A percentile compares a stretch with the other conserved stretches of the same genome.
These are phyloP conservation scores for Kodamaea plutei DNA, from an alignment of 1,139 yeast genomes.

Conservation along the genomic window DNA sequence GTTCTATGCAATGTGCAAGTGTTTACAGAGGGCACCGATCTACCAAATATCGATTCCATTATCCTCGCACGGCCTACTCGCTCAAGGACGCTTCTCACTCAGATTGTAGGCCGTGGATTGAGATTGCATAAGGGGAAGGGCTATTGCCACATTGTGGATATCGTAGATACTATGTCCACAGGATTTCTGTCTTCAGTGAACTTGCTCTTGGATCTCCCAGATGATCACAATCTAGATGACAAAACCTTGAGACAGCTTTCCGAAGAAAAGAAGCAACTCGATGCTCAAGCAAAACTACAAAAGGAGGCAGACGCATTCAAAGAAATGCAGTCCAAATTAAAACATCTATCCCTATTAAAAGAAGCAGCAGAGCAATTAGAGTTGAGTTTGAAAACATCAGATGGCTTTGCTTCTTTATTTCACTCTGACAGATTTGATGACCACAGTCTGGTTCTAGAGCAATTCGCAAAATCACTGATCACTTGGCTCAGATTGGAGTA, in stretches of 20 bases:
- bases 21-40: constrained; percentile 93
- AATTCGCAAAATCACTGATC: constrained; percentile 14
- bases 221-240: constrained; percentile 28
- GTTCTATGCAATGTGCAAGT: constrained; percentile 86
- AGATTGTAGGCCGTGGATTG: constrained; percentile 91
- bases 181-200: constrained; percentile 61
- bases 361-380: constrained; percentile 14
- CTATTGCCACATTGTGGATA: constrained; percentile 72
- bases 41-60: constrained; percentile 83
- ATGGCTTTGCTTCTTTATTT: constrained; percentile 30
- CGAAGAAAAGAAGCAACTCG: constrained; percentile 21
- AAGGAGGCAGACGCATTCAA: constrained; percentile 15
- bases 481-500: constrained; percentile 31
- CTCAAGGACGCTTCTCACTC: constrained; percentile 67
- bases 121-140: constrained; percentile 59
- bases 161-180: constrained; percentile 57
- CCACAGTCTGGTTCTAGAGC: not conserved
- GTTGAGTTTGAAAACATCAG: constrained; percentile 25
- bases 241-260: constrained; percentile 26
- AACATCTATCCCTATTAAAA: constrained; percentile 14
- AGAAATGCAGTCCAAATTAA: constrained; percentile 9
- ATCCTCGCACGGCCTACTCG: constrained; percentile 78
- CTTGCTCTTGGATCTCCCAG: constrained; percentile 45
- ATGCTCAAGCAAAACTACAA: constrained; percentile 15
- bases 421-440: constrained; percentile 1